phyloP scores from a whole-genome alignment of 768 basidiomycete genomes.

The Hypholoma fasciculare region DNA sequence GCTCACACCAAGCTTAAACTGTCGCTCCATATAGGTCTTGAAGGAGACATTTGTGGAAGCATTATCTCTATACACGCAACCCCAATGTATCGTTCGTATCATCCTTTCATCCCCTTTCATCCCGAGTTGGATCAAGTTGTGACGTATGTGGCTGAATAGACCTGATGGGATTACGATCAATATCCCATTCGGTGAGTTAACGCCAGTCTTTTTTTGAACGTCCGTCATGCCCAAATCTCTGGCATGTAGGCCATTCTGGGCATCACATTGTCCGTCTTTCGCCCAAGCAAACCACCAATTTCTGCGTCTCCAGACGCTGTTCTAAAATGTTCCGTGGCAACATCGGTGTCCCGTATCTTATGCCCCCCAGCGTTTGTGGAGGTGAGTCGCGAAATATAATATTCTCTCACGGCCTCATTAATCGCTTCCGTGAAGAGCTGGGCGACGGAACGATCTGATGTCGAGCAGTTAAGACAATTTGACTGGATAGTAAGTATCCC shows the following conservation, averaged over 20 bases:
- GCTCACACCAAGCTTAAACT: neutral
- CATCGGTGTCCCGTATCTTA: neutral
- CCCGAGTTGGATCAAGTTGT: too few species aligned
- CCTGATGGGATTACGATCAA: conserved; percentile 2
- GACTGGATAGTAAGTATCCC: neutral
- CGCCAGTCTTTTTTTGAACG: too few species aligned
- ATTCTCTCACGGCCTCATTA: too few species aligned
- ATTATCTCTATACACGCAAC: neutral
- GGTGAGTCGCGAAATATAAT: neutral
- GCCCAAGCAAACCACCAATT: neutral
- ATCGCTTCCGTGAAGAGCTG: neutral
- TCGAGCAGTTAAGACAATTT: neutral
- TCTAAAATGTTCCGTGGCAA: neutral
- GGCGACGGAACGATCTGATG: neutral
- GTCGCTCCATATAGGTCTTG: neutral
- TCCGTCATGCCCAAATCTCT: neutral
- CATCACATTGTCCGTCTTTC: conserved; percentile 1
- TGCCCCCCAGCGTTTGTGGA: conserved; percentile 5
- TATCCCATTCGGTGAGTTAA: neutral
- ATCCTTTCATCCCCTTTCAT: too few species aligned
- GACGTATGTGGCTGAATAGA: neutral
- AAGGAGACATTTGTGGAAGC: neutral
- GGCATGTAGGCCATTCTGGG: conserved; percentile 1
- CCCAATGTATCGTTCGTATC: conserved; percentile 5
- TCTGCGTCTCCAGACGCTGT: conserved; percentile 2